A percentile compares a stretch with the other conserved stretches of the same genome.
Conservation (phyloP, 2,329 filamentous ascomycete species). For the Aspergillus sp. region DNA sequence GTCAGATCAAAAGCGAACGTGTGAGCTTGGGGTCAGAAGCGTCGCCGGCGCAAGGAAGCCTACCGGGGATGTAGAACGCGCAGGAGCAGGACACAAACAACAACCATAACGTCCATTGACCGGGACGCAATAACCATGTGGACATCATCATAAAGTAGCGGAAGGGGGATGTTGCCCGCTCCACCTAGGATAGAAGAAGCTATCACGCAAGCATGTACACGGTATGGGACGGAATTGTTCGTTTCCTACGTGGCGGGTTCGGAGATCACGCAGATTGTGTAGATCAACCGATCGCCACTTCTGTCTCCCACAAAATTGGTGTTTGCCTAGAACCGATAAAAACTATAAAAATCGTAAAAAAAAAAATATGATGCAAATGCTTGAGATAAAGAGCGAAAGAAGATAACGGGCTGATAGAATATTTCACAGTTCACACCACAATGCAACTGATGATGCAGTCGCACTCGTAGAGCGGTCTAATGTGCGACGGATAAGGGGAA, state of each 20-base stretch:
- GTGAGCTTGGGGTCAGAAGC: no score
- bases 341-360: background rate
- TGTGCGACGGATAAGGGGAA: background rate
- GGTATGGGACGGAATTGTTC: background rate
- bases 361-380: background rate
- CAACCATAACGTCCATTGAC: conserved; percentile 36
- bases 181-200: conserved; percentile 6
- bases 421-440: no score
- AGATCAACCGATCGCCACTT: conserved; percentile 4
- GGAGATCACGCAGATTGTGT: conserved; percentile 1
- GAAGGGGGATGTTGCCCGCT: conserved; percentile 1
- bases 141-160: conserved; percentile 11
- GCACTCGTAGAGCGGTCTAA: background rate
- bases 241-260: conserved; percentile 14
- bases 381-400: no score
- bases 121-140: conserved; percentile 7
- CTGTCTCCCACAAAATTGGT: background rate
- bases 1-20: background rate
- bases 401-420: no score
- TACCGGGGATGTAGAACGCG: conserved; percentile 85
- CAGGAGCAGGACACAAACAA: conserved; percentile 50
- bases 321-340: background rate
- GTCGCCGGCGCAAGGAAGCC: conserved; percentile 12
- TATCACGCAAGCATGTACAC: conserved; percentile 7
- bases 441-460: background rate